phyloP scores from a whole-genome alignment of 202 grass and related monocot genomes.

The Setaria viridis region DNA sequence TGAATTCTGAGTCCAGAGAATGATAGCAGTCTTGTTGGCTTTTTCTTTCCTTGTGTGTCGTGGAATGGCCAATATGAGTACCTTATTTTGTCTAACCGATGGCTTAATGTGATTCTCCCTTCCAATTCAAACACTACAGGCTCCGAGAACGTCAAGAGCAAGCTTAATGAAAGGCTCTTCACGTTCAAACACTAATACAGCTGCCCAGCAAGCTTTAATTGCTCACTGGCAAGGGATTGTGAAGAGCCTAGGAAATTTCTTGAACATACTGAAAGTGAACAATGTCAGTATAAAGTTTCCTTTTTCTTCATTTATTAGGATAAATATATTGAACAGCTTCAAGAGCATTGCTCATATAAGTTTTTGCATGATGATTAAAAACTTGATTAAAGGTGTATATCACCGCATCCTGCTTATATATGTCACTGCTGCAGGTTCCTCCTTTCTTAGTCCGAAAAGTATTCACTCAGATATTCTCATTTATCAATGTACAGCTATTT shows the following conservation, averaged over 20 bases:
- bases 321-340: conserved; percentile 15
- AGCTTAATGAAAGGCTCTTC: conserved; percentile 95
- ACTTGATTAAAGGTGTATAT: conserved; percentile 22
- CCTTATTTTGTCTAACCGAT: conserved; percentile 39
- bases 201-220: conserved; percentile 86
- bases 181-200: conserved; percentile 77
- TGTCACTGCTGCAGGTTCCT: conserved; percentile 70
- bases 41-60: conserved; percentile 11
- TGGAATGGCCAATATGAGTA: conserved; percentile 21
- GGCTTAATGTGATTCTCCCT: conserved; percentile 29
- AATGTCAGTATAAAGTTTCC: conserved; percentile 71
- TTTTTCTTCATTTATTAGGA: conserved; percentile 29
- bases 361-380: conserved; percentile 28
- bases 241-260: conserved; percentile 91
- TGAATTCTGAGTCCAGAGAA: conserved; percentile 42
- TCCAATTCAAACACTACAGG: conserved; percentile 56
- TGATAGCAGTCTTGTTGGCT: conserved; percentile 23
- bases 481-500: conserved; percentile 97
- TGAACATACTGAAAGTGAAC: conserved; percentile 87
- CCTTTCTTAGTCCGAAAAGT: conserved; percentile 99
- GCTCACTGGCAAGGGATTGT: conserved; percentile 99
- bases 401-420: conserved; percentile 11
- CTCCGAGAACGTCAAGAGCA: conserved; percentile 96
- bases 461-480: conserved; percentile 99
- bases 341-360: background rate